These are phyloP conservation scores for Clarkia xantiana DNA, from an alignment of 345 rosid species.

Conservation along the genomic window DNA sequence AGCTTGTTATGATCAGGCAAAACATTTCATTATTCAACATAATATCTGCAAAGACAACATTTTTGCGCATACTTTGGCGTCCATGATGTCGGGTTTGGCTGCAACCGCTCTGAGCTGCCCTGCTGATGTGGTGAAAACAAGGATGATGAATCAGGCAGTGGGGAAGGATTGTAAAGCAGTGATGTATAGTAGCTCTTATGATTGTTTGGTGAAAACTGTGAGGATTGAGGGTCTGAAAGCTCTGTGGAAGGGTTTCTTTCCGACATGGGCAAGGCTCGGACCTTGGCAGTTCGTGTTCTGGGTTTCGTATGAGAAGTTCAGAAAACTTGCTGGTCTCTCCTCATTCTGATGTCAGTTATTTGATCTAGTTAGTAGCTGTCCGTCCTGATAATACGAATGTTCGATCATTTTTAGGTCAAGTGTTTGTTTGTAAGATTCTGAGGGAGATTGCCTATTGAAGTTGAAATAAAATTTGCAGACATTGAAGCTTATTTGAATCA, in stretches of 20 bases:
- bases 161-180: conserved; percentile 17
- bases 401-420: no score
- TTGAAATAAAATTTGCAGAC: no score
- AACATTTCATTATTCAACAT: conserved; percentile 39
- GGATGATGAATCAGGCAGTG: conserved; percentile 63
- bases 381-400: no score
- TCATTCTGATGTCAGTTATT: conserved; percentile 36
- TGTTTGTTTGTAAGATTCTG: no score
- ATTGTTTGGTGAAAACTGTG: conserved; percentile 73
- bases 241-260: conserved; percentile 80
- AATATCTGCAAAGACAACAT: conserved; percentile 47
- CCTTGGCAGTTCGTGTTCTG: conserved; percentile 94
- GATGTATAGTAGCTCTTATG: conserved; percentile 44
- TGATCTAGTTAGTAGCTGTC: no score
- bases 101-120: conserved; percentile 79
- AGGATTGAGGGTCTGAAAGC: conserved; percentile 58
- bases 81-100: conserved; percentile 64
- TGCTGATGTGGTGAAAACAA: conserved; percentile 82
- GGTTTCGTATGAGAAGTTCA: conserved; percentile 76
- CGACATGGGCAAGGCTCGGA: conserved; percentile 91
- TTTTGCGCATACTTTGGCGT: conserved; percentile 61
- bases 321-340: conserved; percentile 50
- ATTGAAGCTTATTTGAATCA: no score
- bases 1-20: conserved; percentile 88
- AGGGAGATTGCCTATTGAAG: no score